Base-by-base conservation (phyloP, 176 grass and related monocot species). In the Eragrostis nindensis region DNA sequence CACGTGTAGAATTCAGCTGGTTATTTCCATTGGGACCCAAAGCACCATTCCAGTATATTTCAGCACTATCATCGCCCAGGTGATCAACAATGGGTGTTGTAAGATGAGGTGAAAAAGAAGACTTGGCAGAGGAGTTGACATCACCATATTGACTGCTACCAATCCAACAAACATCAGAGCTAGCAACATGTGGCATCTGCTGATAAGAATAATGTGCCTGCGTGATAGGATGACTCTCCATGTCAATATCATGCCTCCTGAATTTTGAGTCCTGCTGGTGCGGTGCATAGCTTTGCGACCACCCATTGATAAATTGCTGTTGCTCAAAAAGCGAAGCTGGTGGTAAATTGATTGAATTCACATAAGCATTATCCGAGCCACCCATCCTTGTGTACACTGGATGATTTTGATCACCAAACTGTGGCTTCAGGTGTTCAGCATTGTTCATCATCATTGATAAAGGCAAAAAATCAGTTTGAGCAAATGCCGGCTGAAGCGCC, bases 241-340 rank as follows among this genome's bases (percentile, higher is more conserved):
- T 17, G 73, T 89, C 84, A 43, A 69, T 57, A 78, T 83, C 86
- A 63, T 66, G 43, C 49, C 70, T 40, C 62, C 42, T n/a, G 39
- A 73, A 80, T 76, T 50, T 85, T 1, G 68, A 83, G 17, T 67
- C 78, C 38, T 65, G 78, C 64, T 87, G 82, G 82, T 82, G 48
- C 25, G 74, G 45, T 24, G 82, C 19, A 70, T 52, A 57, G 10
- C 16, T 1, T 49, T 11, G 86, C 13, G 60, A 39, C 16, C 21
- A 69, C 8, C 42, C 69, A 50, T 83, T 67, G 3, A 69, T n/a
- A 36, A 80, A 80, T 21, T 52, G 60, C 18, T 83, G 81, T 71
- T 80, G 43, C 56, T 72, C 26, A 19, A 62, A 59, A 76, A 26
- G 27, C 40, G 67, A 84, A 90, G 71, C 30, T 63, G 56, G n/a